Evolutionary conservation across 1,284 basidiomycete genomes (phyloP).

Genomic region (Trichosporon asahii): DNA sequence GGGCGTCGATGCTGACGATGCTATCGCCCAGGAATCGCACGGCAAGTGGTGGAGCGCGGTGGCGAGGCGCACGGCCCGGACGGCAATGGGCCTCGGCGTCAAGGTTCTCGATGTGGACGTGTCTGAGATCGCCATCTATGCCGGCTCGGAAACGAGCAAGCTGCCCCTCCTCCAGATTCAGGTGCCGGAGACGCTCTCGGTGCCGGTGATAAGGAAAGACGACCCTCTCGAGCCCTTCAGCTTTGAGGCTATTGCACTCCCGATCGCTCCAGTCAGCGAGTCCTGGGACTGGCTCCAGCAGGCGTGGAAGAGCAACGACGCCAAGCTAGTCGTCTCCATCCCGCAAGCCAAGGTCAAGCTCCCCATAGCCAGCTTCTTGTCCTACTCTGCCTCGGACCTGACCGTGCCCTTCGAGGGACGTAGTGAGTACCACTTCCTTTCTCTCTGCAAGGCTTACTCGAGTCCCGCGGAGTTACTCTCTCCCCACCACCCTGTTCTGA

Average conservation of each 20-base stretch:
- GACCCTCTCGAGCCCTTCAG: slow-evolving; percentile 34
- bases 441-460: not conserved
- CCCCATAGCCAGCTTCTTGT: slow-evolving; percentile 33
- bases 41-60: slow-evolving; percentile 47
- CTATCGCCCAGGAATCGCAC: slow-evolving; percentile 37
- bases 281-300: slow-evolving; percentile 38
- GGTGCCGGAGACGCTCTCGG: slow-evolving; percentile 25
- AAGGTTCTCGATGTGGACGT: slow-evolving; percentile 27
- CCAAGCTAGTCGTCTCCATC: slow-evolving; percentile 31
- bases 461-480: not conserved
- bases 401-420: slow-evolving; percentile 30
- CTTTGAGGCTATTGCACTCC: slow-evolving; percentile 35
- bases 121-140: slow-evolving; percentile 17
- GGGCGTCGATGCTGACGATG: slow-evolving; percentile 44
- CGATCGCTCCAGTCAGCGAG: slow-evolving; percentile 38
- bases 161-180: slow-evolving; percentile 32
- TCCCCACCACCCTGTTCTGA: slow-evolving; percentile 10
- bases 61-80: slow-evolving; percentile 29
- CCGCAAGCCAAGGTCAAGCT: slow-evolving; percentile 27
- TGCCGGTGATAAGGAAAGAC: slow-evolving; percentile 32
- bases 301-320: slow-evolving; percentile 38
- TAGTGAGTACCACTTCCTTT: slow-evolving; percentile 32
- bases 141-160: not conserved
- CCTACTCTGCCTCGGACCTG: slow-evolving; percentile 34
- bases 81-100: slow-evolving; percentile 22